A percentile compares a stretch with the other conserved stretches of the same genome.
Evolutionary conservation across 345 rosid genomes (phyloP).

Genomic region (Alliaria petiolata): DNA sequence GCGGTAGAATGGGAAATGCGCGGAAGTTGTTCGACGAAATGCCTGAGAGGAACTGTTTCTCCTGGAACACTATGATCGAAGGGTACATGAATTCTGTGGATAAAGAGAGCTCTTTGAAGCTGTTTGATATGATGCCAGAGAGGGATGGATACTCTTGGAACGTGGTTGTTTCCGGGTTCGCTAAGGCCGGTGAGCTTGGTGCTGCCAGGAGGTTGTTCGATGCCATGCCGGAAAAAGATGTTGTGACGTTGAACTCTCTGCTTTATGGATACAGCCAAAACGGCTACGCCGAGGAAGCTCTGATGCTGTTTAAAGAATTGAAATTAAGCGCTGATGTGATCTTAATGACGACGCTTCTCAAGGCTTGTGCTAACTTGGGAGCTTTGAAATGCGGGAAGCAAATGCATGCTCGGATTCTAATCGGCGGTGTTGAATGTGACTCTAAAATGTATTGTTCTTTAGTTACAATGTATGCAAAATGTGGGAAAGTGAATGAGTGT

Average conservation of each 20-base stretch:
- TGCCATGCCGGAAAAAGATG: conserved; percentile 64
- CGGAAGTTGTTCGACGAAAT: conserved; percentile 64
- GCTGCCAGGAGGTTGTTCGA: conserved; percentile 53
- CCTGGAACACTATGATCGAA: conserved; percentile 65
- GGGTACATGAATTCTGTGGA: conserved; percentile 54
- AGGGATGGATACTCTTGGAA: conserved; percentile 73
- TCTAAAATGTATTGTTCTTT: conserved; percentile 56
- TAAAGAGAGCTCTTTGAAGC: conserved; percentile 32
- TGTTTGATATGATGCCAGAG: conserved; percentile 53
- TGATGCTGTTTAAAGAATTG: conserved; percentile 51
- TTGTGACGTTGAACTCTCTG: conserved; percentile 52
- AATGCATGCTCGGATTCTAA: conserved; percentile 58
- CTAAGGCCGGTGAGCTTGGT: conserved; percentile 47
- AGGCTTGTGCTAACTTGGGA: conserved; percentile 56
- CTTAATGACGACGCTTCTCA: conserved; percentile 55
- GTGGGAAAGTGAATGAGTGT: conserved; percentile 57
- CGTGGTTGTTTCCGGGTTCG: conserved; percentile 61
- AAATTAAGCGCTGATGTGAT: conserved; percentile 41
- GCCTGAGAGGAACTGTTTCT: conserved; percentile 56
- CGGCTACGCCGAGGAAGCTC: conserved; percentile 41
- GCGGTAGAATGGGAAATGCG: conserved; percentile 41
- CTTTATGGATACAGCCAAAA: conserved; percentile 47
- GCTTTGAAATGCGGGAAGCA: conserved; percentile 65
- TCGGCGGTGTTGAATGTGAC: conserved; percentile 43
- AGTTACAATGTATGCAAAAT: conserved; percentile 64